phyloP scores from a whole-genome alignment of 148 eudicot genomes.

The Silene uniflora region DNA sequence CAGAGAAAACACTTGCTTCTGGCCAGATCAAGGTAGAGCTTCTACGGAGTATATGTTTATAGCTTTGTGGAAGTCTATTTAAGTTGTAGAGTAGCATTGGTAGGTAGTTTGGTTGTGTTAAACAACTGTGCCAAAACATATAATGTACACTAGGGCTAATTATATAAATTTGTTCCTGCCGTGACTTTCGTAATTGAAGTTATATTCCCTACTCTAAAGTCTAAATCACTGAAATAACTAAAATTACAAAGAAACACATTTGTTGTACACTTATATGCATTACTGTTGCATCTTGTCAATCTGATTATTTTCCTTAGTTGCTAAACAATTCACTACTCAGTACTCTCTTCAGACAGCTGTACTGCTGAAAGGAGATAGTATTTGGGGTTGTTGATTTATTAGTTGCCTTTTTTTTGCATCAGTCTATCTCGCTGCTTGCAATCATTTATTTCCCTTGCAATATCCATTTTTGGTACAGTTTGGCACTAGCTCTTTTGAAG shows the following conservation, averaged over 20 bases:
- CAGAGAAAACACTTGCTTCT: constrained; percentile 68
- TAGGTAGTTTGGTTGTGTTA: neutral
- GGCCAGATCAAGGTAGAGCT: constrained; percentile 78
- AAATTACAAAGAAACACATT: neutral
- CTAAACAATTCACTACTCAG: neutral
- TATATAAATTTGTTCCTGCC: neutral
- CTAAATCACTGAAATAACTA: neutral
- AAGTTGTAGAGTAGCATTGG: neutral
- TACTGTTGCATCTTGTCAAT: neutral
- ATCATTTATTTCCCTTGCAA: constrained; percentile 6
- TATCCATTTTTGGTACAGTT: constrained; percentile 44
- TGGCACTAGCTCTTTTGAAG: constrained; percentile 76
- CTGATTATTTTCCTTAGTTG: neutral
- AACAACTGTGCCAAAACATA: neutral
- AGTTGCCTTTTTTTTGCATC: neutral
- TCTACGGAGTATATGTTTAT: neutral
- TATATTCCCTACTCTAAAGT: neutral
- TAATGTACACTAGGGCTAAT: neutral
- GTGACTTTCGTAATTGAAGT: neutral
- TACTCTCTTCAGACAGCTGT: neutral
- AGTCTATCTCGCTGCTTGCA: neutral
- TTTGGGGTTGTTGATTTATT: neutral
- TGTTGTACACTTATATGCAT: neutral
- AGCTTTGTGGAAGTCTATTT: neutral
- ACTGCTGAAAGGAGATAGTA: neutral